Conservation (phyloP, 257 asterid species). For the Nicotiana otophora region DNA sequence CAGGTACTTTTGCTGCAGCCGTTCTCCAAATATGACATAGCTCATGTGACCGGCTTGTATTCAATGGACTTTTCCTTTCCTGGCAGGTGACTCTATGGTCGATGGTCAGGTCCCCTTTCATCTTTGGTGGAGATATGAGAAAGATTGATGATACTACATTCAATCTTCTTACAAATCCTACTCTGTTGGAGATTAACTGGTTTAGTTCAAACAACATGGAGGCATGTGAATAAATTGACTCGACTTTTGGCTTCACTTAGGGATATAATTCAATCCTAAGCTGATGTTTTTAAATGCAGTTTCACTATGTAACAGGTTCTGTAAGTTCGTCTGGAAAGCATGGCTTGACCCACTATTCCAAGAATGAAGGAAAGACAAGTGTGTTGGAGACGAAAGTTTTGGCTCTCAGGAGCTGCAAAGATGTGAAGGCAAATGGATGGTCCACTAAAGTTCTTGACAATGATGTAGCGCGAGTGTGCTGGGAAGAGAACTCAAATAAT, state of each 20-base stretch:
- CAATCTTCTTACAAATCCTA: constrained; percentile 69
- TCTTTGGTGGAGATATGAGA: constrained; percentile 98
- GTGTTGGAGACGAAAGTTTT: constrained; percentile 23
- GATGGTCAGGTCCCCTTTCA: constrained; percentile 85
- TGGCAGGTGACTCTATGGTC: constrained; percentile 92
- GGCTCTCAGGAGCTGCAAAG: constrained; percentile 63
- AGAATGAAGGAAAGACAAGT: constrained; percentile 8
- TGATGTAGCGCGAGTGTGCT: constrained; percentile 66
- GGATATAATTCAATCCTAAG: constrained; percentile 12
- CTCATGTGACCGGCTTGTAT: neutral
- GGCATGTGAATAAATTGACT: constrained; percentile 38
- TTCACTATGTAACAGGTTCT: constrained; percentile 41
- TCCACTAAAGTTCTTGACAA: constrained; percentile 34
- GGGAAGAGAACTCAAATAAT: constrained; percentile 42
- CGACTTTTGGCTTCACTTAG: neutral
- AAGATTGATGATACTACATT: constrained; percentile 47
- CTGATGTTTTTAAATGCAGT: constrained; percentile 38
- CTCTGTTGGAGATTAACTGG: constrained; percentile 70
- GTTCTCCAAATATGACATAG: neutral
- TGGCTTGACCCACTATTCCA: constrained; percentile 9
- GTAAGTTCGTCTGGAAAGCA: constrained; percentile 3
- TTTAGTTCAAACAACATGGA: constrained; percentile 80
- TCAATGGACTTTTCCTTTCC: neutral
- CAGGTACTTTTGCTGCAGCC: constrained; percentile 42
- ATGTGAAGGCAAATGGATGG: constrained; percentile 63